Conservation (phyloP, 768 basidiomycete genomes). For the Melanogaster broomeanus region DNA sequence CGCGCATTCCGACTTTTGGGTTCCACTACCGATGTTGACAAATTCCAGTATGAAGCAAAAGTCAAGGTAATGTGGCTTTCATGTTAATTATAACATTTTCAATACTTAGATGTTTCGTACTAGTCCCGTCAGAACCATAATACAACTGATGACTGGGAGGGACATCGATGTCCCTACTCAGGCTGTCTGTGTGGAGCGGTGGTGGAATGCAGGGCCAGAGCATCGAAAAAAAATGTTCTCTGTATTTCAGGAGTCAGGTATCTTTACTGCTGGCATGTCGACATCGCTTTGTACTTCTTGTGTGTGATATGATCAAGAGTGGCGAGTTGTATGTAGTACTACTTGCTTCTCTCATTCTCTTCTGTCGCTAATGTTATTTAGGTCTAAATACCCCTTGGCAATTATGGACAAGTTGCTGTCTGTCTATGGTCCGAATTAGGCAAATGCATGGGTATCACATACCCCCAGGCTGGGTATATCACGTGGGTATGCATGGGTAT, state of each 20-base stretch:
- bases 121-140: background rate
- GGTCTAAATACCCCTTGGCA: conserved; percentile 9
- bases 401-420: background rate
- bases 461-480: too few species aligned
- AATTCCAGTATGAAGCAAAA: conserved; percentile 1
- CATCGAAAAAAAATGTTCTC: background rate
- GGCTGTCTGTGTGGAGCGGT: conserved; percentile 1
- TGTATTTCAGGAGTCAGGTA: conserved; percentile 3
- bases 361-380: background rate
- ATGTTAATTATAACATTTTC: background rate
- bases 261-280: conserved; percentile 8
- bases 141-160: background rate
- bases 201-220: conserved; percentile 8
- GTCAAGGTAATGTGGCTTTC: background rate
- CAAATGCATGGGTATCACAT: too few species aligned
- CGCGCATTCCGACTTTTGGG: background rate
- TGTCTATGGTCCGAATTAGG: background rate
- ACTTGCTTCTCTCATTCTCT: background rate
- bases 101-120: background rate
- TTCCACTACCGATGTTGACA: background rate
- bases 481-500: too few species aligned
- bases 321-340: conserved; percentile 8
- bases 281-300: conserved; percentile 1
- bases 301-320: conserved; percentile 17
- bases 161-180: background rate